phyloP scores from a whole-genome alignment of 768 basidiomycete species.

The Trametes maxima region DNA sequence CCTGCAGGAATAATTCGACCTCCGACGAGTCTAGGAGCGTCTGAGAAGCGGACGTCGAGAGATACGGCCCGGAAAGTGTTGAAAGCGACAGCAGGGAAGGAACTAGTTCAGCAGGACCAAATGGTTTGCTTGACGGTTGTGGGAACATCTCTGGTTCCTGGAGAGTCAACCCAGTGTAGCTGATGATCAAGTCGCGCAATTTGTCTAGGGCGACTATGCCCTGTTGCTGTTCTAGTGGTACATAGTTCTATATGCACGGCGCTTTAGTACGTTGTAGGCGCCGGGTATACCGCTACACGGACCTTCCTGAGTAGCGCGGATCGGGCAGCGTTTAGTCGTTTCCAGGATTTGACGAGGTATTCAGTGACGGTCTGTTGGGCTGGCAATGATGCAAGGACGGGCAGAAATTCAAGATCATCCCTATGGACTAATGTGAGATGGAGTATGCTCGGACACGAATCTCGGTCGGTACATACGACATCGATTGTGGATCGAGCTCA shows the following conservation, averaged over 20 bases:
- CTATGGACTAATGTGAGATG: constrained; percentile 38
- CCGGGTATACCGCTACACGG: neutral
- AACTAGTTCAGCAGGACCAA: constrained; percentile 84
- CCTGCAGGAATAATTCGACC: constrained; percentile 79
- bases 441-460: neutral
- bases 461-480: constrained; percentile 59
- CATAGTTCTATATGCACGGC: constrained; percentile 48
- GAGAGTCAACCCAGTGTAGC: constrained; percentile 84
- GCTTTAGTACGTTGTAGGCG: neutral
- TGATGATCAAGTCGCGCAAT: constrained; percentile 79
- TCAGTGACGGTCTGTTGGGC: constrained; percentile 81
- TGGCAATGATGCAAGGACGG: constrained; percentile 78
- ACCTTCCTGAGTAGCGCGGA: constrained; percentile 68
- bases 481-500: constrained; percentile 70
- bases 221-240: constrained; percentile 59
- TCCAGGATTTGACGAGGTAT: constrained; percentile 92
- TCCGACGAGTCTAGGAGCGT: constrained; percentile 65
- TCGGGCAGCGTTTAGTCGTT: constrained; percentile 66
- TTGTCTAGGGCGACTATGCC: constrained; percentile 72
- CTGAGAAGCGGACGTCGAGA: constrained; percentile 47
- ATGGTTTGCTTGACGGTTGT: constrained; percentile 74
- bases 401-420: constrained; percentile 73
- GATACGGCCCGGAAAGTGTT: constrained; percentile 65
- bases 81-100: constrained; percentile 76
- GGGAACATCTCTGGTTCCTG: constrained; percentile 97